Base-by-base conservation (phyloP, 495 filamentous ascomycete genomes). In the Collariella sp. region DNA sequence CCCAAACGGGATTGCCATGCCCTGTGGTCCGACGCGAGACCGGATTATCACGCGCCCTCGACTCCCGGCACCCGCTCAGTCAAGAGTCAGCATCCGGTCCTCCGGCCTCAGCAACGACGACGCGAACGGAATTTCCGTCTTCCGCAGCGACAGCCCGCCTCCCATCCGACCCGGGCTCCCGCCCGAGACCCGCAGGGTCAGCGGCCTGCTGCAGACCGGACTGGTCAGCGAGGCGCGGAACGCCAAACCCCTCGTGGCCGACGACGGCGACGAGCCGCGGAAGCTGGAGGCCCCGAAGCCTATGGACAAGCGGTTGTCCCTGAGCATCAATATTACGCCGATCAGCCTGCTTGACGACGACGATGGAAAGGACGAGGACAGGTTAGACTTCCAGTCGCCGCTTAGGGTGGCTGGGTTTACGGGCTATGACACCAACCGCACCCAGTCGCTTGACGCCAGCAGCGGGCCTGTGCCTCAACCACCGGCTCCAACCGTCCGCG, bases 51-150 rank as follows among this genome's bases (percentile, higher is more conserved):
- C 75, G 47, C 78, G 85, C 7, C 90, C 93, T 0, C 80, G 85
- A 31, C 77, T 97, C 2, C 91, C 93, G 2, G 77, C 80, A 2
- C 79, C 85, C 3, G 84, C 89, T 1, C 83, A 86, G 54, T 65
- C 69, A 11, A 72, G 76, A 45, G 65, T 86, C 20, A 76, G 79
- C 54, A 59, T 60, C 13, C 65, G 68, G 11, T 50, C 54, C 7
- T 50, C 51, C 16, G 48, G 54, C 10, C 18, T 59, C 42, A 49
- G 16, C 12, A 35, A 26, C 33, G 46, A 49, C 4, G 33, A 19
- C 33, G 23, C 7, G 26, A 38, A 41, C 50, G 46, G 46, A 3
- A 49, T 39, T 15, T 24, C 36, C 1, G 10, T 50, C 31, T 56
- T 54, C 39, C 67, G 65, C 10, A 64, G 61, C 47, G 70, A 67